Evolutionary conservation across 495 filamentous ascomycete species (phyloP), one percentile per base, ranked within the genome.

Genomic region (Thermothielavioides terrestris): DNA sequence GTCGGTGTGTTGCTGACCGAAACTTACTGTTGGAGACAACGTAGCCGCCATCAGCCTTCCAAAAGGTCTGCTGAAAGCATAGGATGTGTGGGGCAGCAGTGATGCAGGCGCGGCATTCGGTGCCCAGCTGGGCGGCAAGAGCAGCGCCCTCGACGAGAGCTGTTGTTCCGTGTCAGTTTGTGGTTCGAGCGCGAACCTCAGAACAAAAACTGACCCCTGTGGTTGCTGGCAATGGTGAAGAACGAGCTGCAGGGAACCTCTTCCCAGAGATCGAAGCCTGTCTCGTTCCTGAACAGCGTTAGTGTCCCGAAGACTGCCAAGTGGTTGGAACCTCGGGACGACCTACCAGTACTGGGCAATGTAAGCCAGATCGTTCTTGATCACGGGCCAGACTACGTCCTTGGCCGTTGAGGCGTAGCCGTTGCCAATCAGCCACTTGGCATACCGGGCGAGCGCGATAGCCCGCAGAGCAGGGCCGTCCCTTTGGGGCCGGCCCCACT

Each of bases 181-280:
- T n/a, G n/a, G n/a, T 10, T 6, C 31, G 20, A 23, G 7, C 12
- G 11, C 3, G 6, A 27, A 21, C 10, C 0, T 1, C 18, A 27
- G 11, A 20, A 30, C 11, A 21, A 9, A 18, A 10, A 21, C 56
- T 28, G 34, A 59, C 60, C 61, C 41, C 70, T 62, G 49, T 74
- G 69, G 12, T 63, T 61, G 37, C 55, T 53, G 27, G 62, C 60
- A 32, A 69, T 52, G 28, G 71, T 74, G 47, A 73, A 85, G 68
- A 85, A 84, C 6, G 79, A 80, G 38, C 68, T 69, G 38, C 80
- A 78, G 14, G 69, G 60, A 1, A 83, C 75, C 63, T 86, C 83
- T 54, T 86, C 83, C 83, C 83, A 86, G 0, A 88, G 69, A 59
- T 88, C 83, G 46, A 77, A 86, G 25, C 80, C 80, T 21, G 76